Base-by-base conservation (phyloP, 1,139 yeast genomes). In the Kodamaea anthophila region DNA sequence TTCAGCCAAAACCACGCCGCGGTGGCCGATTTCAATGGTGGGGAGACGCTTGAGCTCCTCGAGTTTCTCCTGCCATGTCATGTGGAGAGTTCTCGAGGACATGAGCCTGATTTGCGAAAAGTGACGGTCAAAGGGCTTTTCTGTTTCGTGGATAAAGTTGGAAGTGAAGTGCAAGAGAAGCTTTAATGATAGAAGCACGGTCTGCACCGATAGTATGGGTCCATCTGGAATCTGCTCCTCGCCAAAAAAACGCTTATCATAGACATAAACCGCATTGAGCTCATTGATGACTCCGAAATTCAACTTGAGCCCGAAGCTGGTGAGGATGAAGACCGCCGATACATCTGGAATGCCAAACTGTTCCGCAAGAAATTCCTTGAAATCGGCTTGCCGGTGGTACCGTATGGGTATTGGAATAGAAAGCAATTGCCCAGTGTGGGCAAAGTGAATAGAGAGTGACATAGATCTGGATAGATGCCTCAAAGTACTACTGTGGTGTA, bases 231-330 rank as follows among this genome's bases (percentile, higher is more conserved):
- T 55, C 19, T 56, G 21, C 14, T 15, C 19, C 4, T 24, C 21
- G 21, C 13, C 18, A 15, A 78, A 78, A 28, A 72, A 51, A 30
- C 74, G 58, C 44, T 77, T 70, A 46, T 79, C 84, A 51, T 65
- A 78, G 1, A 73, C 74, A 47, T 69, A 79, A 3, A 79, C 58
- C 33, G 75, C 81, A 31, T 55, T 56, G 19, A 60, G 43, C 29
- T 65, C 71, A 39, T 62, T 60, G 29, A 72, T 55, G 46, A 69
- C 65, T 22, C 64, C 58, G 42, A 64, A 74, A 48, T 72, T 76
- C 40, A 79, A 58, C 42, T 71, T 75, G 27, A 71, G 65, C 0
- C 87, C 91, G 53, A 70, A 78, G 3, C 84, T 74, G 1, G 83
- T 68, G 25, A 81, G 53, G n/a, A 81, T 53, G 40, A 80, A 74